These are phyloP conservation scores for Aspergillus tamarii DNA, from an alignment of 2,329 filamentous ascomycete genomes.

Conservation along the genomic window DNA sequence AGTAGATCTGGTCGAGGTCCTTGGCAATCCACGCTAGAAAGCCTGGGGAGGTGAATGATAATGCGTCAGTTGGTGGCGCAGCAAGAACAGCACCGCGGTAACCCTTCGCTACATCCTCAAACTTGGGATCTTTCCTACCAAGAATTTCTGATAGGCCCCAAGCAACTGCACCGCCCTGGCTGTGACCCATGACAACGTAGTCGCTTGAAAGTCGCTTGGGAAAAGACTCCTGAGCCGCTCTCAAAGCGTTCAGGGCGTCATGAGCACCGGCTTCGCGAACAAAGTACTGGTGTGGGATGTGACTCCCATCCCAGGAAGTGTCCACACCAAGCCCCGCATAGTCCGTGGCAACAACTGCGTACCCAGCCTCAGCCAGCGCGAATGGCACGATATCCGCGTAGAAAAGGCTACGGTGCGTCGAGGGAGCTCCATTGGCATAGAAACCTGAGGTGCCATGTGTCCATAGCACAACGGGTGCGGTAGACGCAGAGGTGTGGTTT, in stretches of 20 bases:
- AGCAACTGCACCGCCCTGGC: slow-evolving; percentile 50
- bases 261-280: slow-evolving; percentile 43
- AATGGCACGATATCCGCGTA: slow-evolving; percentile 47
- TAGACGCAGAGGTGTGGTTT: slow-evolving; percentile 10
- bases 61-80: slow-evolving; percentile 10
- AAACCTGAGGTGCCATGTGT: slow-evolving; percentile 52
- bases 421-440: slow-evolving; percentile 45
- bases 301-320: slow-evolving; percentile 33
- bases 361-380: slow-evolving; percentile 46
- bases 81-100: slow-evolving; percentile 14
- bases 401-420: slow-evolving; percentile 45
- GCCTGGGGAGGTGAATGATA: slow-evolving; percentile 2
- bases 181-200: slow-evolving; percentile 53
- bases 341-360: slow-evolving; percentile 50
- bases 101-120: slow-evolving; percentile 10
- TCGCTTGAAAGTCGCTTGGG: slow-evolving; percentile 33
- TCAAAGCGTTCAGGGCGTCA: slow-evolving; percentile 49
- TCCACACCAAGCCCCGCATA: slow-evolving; percentile 51
- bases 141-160: slow-evolving; percentile 38
- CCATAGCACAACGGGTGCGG: slow-evolving; percentile 44
- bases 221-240: slow-evolving; percentile 49
- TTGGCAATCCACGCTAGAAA: slow-evolving; percentile 23
- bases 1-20: slow-evolving; percentile 16
- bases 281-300: slow-evolving; percentile 48
- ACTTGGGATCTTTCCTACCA: slow-evolving; percentile 10